Evolutionary conservation across 345 rosid species (phyloP).

Genomic region (Nasturtium officinale): DNA sequence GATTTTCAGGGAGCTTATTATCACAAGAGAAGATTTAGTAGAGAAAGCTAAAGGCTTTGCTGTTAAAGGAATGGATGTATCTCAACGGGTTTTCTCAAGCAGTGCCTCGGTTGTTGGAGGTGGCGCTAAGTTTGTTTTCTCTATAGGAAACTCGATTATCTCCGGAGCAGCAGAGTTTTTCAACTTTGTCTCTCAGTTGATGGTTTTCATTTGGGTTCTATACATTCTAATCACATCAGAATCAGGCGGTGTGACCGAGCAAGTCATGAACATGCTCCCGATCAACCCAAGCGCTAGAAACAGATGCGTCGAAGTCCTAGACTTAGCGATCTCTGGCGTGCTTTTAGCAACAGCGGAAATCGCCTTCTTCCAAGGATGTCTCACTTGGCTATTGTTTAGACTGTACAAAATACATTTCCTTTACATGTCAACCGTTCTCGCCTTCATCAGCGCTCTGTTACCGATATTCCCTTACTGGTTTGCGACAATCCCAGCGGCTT

Average conservation of each 20-base stretch:
- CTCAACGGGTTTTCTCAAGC: conserved; percentile 65
- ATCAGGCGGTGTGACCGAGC: conserved; percentile 95
- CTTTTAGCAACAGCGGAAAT: conserved; percentile 94
- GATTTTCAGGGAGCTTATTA: conserved; percentile 72
- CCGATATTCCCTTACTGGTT: conserved; percentile 91
- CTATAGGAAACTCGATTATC: conserved; percentile 66
- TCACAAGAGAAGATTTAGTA: conserved; percentile 79
- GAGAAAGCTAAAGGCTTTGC: conserved; percentile 86
- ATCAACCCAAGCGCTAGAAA: conserved; percentile 60
- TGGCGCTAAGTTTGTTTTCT: conserved; percentile 66
- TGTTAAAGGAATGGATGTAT: conserved; percentile 73
- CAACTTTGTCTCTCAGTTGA: conserved; percentile 78
- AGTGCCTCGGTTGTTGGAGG: conserved; percentile 80
- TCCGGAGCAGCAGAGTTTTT: conserved; percentile 93
- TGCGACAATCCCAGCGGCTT: conserved; percentile 81
- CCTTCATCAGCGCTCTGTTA: conserved; percentile 69
- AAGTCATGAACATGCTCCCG: conserved; percentile 86
- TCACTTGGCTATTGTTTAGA: conserved; percentile 92
- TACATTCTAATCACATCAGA: conserved; percentile 88
- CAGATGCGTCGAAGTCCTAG: conserved; percentile 86
- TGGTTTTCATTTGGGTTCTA: conserved; percentile 86
- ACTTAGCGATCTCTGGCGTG: conserved; percentile 82
- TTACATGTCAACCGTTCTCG: conserved; percentile 82
- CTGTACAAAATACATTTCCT: conserved; percentile 78
- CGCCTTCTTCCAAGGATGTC: conserved; percentile 91